These are phyloP conservation scores for Setaria viridis DNA, from an alignment of 202 grass and related monocot genomes.

Conservation along the genomic window DNA sequence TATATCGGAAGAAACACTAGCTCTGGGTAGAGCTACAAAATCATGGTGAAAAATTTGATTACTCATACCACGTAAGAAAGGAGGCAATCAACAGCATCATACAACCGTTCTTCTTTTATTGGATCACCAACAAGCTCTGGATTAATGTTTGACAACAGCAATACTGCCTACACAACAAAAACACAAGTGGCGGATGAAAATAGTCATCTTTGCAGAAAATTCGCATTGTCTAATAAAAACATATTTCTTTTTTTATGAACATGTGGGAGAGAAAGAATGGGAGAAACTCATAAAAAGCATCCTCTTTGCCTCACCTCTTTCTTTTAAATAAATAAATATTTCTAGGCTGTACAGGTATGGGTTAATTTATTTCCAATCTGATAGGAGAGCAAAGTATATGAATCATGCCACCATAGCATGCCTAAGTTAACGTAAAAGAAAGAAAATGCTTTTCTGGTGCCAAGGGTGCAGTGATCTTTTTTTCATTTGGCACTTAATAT, in stretches of 20 bases:
- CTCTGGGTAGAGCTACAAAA: not conserved
- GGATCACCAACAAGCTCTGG: slow-evolving; percentile 15
- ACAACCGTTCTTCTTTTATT: not conserved
- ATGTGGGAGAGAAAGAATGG: too few relatives aligned
- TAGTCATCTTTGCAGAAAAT: not conserved
- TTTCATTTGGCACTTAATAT: not conserved
- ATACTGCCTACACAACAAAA: slow-evolving; percentile 1
- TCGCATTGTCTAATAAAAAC: not conserved
- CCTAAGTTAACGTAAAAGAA: not conserved
- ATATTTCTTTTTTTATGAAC: not conserved
- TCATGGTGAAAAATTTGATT: not conserved
- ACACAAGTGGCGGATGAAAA: not conserved
- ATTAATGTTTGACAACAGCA: slow-evolving; percentile 19
- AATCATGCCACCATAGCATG: too few relatives aligned
- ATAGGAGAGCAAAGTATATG: not conserved
- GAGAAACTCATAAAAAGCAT: too few relatives aligned
- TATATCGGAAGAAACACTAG: not conserved
- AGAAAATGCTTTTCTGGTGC: not conserved
- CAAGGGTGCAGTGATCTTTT: not conserved
- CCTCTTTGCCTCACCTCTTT: too few relatives aligned
- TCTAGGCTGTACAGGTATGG: not conserved
- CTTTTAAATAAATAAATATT: too few relatives aligned
- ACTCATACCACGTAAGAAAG: slow-evolving; percentile 29
- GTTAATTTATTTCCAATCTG: not conserved
- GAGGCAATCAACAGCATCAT: slow-evolving; percentile 28